Percentiles rank a stretch among this genome's conserved stretches.
These are phyloP conservation scores for Dactylellina drechsleri DNA, from an alignment of 2,329 filamentous ascomycete genomes.

Conservation along the genomic window DNA sequence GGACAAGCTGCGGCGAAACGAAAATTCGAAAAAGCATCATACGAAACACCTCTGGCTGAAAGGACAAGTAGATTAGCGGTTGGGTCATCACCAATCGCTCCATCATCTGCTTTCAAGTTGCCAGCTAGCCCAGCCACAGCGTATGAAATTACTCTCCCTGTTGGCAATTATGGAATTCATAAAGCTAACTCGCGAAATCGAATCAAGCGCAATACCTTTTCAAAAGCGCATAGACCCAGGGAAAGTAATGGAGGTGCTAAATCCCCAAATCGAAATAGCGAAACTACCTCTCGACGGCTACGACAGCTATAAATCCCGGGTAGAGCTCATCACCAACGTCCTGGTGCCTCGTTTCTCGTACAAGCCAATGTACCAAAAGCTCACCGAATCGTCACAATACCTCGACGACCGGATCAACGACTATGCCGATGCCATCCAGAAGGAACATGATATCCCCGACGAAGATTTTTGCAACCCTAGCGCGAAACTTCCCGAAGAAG, in stretches of 20 bases:
- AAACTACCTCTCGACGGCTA: conserved; percentile 75
- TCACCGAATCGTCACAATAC: conserved; percentile 90
- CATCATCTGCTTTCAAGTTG: conserved; percentile 36
- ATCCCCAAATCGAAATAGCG: conserved; percentile 71
- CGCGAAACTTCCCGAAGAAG: conserved; percentile 75
- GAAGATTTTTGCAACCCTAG: conserved; percentile 83
- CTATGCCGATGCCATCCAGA: conserved; percentile 78
- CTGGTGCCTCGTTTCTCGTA: conserved; percentile 92
- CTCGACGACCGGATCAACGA: conserved; percentile 95
- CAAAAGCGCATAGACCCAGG: conserved; percentile 80
- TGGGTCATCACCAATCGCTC: conserved; percentile 55
- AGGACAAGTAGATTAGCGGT: conserved; percentile 61
- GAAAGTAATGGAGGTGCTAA: conserved; percentile 83
- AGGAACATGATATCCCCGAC: conserved; percentile 79
- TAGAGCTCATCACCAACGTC: conserved; percentile 80
- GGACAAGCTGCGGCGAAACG: conserved; percentile 62
- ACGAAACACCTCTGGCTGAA: conserved; percentile 64
- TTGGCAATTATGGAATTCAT: conserved; percentile 22
- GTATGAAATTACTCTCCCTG: conserved; percentile 61
- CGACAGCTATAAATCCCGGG: conserved; percentile 72
- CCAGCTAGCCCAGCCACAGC: conserved; percentile 47
- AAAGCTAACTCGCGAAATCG: not conserved
- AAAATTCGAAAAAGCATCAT: conserved; percentile 60
- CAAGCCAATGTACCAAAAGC: conserved; percentile 92
- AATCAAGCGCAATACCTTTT: conserved; percentile 71